A percentile compares a stretch with the other conserved stretches of the same genome.
Conservation (phyloP, 345 rosid species). For the Linum lewisii region DNA sequence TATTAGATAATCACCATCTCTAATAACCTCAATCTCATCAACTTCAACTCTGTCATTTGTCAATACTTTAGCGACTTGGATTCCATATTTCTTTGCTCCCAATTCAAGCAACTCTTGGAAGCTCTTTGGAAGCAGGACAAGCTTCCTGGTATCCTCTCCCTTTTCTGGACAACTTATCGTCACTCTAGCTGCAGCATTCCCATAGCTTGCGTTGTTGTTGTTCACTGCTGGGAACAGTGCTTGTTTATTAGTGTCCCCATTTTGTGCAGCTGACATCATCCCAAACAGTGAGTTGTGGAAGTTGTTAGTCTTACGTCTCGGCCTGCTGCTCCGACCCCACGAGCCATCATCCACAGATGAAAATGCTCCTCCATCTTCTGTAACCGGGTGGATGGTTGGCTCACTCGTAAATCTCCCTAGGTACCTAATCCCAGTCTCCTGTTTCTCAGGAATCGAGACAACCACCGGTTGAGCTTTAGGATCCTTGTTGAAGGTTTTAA, state of each 20-base stretch:
- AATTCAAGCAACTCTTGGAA: slow-evolving; percentile 49
- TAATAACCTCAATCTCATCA: slow-evolving; percentile 54
- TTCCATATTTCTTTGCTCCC: slow-evolving; percentile 52
- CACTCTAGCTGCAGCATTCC: slow-evolving; percentile 35
- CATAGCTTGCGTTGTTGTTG: slow-evolving; percentile 12
- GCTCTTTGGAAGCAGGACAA: slow-evolving; percentile 50
- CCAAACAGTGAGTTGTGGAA: slow-evolving; percentile 73
- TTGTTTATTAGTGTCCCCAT: slow-evolving; percentile 21
- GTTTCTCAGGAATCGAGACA: slow-evolving; percentile 37
- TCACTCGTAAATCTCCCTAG: slow-evolving; percentile 70
- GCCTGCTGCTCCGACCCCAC: slow-evolving; percentile 34
- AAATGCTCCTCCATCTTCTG: slow-evolving; percentile 18
- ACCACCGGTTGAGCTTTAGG: slow-evolving; percentile 16
- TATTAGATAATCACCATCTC: slow-evolving; percentile 79
- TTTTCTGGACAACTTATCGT: slow-evolving; percentile 52
- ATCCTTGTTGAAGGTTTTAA: slow-evolving; percentile 28
- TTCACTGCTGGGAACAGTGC: slow-evolving; percentile 19
- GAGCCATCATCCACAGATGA: slow-evolving; percentile 31
- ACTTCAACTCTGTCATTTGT: slow-evolving; percentile 54
- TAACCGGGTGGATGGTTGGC: slow-evolving; percentile 42
- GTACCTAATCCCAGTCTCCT: slow-evolving; percentile 28
- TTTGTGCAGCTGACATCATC: slow-evolving; percentile 52
- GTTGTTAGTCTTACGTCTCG: slow-evolving; percentile 48
- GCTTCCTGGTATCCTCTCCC: slow-evolving; percentile 41
- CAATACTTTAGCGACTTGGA: slow-evolving; percentile 35